Conservation (phyloP, 495 filamentous ascomycete species). For the Neurospora sp. region DNA sequence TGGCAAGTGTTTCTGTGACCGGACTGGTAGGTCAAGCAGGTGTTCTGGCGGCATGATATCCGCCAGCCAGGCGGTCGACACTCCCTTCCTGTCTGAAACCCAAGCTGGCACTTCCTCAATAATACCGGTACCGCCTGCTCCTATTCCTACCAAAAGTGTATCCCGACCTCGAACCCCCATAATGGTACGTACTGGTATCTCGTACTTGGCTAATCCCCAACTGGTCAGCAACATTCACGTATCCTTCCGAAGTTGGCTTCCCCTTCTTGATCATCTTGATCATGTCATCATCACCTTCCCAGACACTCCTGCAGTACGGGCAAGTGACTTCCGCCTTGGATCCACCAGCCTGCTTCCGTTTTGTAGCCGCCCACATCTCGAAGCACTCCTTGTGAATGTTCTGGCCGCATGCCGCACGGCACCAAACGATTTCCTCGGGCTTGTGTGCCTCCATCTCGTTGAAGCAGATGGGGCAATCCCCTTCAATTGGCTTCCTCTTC, state of each 20-base stretch:
- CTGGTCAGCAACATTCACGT: conserved; percentile 55
- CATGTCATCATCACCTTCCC: conserved; percentile 45
- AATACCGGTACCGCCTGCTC: neutral
- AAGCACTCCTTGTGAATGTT: conserved; percentile 70
- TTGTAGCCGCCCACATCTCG: conserved; percentile 55
- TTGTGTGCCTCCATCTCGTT: conserved; percentile 47
- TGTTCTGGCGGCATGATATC: neutral
- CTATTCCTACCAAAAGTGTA: neutral
- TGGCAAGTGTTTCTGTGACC: neutral
- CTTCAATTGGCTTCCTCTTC: conserved; percentile 46
- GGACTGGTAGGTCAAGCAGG: neutral
- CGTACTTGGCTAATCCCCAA: conserved; percentile 44
- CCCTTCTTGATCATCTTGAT: conserved; percentile 38
- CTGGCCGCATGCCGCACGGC: conserved; percentile 63
- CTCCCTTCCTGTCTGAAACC: neutral
- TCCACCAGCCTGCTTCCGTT: conserved; percentile 22
- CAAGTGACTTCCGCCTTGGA: conserved; percentile 44
- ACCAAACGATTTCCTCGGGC: conserved; percentile 54
- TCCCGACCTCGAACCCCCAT: neutral
- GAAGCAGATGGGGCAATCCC: conserved; percentile 76
- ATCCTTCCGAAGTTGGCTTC: conserved; percentile 43
- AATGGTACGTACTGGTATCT: neutral
- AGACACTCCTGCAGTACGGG: conserved; percentile 50
- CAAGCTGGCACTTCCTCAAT: neutral
- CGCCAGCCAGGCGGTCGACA: neutral